Evolutionary conservation across 441 rosid genomes (phyloP), one percentile per base, ranked within the genome.

Genomic region (Erodium chrysanthum): DNA sequence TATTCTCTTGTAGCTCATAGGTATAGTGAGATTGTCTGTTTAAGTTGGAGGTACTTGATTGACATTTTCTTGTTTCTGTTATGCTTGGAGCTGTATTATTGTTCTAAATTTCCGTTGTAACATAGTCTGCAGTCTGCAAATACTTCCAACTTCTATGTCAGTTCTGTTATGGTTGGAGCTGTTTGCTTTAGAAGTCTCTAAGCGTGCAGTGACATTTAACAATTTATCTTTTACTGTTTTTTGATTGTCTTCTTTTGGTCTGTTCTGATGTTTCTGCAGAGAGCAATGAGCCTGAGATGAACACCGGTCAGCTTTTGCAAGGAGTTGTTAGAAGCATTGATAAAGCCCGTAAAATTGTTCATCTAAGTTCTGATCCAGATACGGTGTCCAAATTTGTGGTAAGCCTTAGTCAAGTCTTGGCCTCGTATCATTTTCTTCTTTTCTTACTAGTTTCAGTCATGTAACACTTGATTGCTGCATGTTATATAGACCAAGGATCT

Each of bases 301-400:
- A 83, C 79, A 72, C 68, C 8, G 91, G 98, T 66, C 85, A 89
- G 73, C 83, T 88, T 72, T 71, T 94, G 72, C 96, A 94, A 81
- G 96, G 96, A 12, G 85, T 89, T 70, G 86, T 91, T 75, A 83
- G 73, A 75, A 84, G 80, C 66, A 80, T 91, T 20, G 98, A 94
- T 80, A 89, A 77, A 80, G 81, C 71, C 44, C 96, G 85, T 20
- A 94, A 84, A 86, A 84, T 91, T 76, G 83, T 91, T 71, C 80
- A 77, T 79, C 81, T 91, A 71, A 85, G 82, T 78, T 81, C 93
- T 70, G 89, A 88, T 68, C 82, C 84, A 17, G 95, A 86, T 68
- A 66, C 79, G 31, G 86, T 91, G 76, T 84, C 96, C 27, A 94
- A 91, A 79, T 81, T 73, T 77, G 88, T 88, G 84, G 98, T 94